Conservation (phyloP, 306 rosid species). For the Dryas alaskensis region DNA sequence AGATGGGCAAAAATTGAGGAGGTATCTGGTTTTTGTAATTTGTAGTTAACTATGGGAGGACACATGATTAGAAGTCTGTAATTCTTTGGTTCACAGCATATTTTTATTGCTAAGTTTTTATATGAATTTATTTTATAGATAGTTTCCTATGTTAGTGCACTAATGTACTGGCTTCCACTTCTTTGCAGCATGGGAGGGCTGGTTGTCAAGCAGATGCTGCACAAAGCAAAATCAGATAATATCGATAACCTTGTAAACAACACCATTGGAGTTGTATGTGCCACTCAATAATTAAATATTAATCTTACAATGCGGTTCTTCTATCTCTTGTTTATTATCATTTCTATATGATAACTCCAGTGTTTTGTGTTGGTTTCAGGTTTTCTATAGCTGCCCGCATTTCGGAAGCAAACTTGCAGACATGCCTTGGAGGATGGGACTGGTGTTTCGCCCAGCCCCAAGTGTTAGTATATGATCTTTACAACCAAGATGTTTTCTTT, state of each 20-base stretch:
- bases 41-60: neutral
- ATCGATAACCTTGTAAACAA: constrained; percentile 67
- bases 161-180: constrained; percentile 16
- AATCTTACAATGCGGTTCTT: constrained; percentile 12
- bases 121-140: neutral
- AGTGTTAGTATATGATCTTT: constrained; percentile 55
- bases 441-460: constrained; percentile 89
- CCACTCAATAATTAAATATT: constrained; percentile 22
- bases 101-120: neutral
- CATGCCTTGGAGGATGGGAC: constrained; percentile 97
- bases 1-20: neutral
- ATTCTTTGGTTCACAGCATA: neutral
- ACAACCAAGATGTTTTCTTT: constrained; percentile 4
- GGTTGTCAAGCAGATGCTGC: constrained; percentile 89
- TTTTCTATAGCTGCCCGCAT: constrained; percentile 98
- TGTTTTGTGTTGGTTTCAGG: constrained; percentile 49
- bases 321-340: neutral
- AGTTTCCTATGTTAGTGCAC: neutral
- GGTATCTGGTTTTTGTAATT: neutral
- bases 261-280: constrained; percentile 82
- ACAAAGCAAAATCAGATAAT: constrained; percentile 71
- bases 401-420: constrained; percentile 99
- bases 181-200: constrained; percentile 92
- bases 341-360: constrained; percentile 11
- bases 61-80: neutral